Conservation (phyloP, 768 basidiomycete genomes). For the Inosperma sp. region DNA sequence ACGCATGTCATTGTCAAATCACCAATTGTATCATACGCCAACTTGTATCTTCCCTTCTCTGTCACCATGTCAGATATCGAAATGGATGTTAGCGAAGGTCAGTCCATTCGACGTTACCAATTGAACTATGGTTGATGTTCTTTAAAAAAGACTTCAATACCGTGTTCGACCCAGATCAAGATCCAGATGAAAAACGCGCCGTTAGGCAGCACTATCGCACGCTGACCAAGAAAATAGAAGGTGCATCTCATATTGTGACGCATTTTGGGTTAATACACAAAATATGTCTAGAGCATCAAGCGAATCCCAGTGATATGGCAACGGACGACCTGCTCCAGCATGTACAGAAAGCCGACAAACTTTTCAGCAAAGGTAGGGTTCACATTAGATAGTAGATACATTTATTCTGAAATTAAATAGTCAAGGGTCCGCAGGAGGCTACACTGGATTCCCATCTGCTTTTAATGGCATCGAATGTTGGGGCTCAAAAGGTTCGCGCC, state of each 20-base stretch:
- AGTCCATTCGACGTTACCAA: neutral
- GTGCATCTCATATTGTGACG: conserved; percentile 31
- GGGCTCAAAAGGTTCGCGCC: conserved; percentile 83
- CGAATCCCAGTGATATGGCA: conserved; percentile 51
- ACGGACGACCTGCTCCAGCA: conserved; percentile 52
- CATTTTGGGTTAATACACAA: neutral
- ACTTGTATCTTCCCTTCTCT: too few species aligned
- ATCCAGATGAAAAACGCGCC: conserved; percentile 72
- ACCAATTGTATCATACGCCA: too few species aligned
- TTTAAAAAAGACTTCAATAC: conserved; percentile 21
- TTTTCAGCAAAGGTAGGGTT: conserved; percentile 59
- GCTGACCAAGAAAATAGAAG: conserved; percentile 59
- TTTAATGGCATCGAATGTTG: conserved; percentile 68
- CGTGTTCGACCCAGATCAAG: conserved; percentile 79
- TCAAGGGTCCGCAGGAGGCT: conserved; percentile 82
- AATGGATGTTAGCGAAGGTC: conserved; percentile 23
- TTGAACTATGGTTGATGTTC: neutral
- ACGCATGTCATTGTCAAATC: conserved; percentile 5
- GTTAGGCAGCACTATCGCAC: conserved; percentile 71
- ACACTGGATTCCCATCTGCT: conserved; percentile 85
- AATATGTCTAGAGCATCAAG: conserved; percentile 37
- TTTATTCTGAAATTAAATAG: conserved; percentile 29
- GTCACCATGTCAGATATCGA: conserved; percentile 30
- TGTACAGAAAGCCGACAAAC: conserved; percentile 52
- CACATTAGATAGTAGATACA: conserved; percentile 1